A percentile compares a stretch with the other conserved stretches of the same genome.
These are phyloP conservation scores for Amniculicola lignicola DNA, from an alignment of 495 filamentous ascomycete genomes.

Conservation along the genomic window DNA sequence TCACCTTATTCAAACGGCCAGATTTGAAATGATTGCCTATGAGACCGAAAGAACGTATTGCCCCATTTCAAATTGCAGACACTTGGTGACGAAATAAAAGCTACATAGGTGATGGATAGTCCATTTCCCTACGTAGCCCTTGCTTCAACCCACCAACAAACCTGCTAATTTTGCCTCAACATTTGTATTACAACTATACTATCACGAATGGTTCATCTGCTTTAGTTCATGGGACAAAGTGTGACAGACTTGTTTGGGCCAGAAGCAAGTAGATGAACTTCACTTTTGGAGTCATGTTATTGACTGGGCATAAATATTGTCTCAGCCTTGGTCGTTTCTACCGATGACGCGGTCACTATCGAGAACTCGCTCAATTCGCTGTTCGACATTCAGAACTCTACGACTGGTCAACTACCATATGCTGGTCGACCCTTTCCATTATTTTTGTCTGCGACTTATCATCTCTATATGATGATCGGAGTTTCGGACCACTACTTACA, in stretches of 20 bases:
- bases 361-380: slow-evolving; percentile 49
- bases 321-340: slow-evolving; percentile 48
- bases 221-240: slow-evolving; percentile 28
- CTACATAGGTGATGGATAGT: too few species aligned
- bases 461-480: slow-evolving; percentile 41
- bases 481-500: slow-evolving; percentile 39
- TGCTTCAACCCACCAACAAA: too few species aligned
- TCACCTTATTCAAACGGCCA: too few species aligned
- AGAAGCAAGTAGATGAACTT: slow-evolving; percentile 6
- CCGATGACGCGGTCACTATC: slow-evolving; percentile 46
- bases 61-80: too few species aligned
- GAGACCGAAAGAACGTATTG: too few species aligned
- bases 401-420: slow-evolving; percentile 36
- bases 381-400: slow-evolving; percentile 44
- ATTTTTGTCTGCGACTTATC: slow-evolving; percentile 38
- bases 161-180: too few species aligned
- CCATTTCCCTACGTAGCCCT: too few species aligned
- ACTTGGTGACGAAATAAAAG: too few species aligned
- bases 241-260: slow-evolving; percentile 24
- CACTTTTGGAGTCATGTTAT: slow-evolving; percentile 36
- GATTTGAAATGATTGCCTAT: too few species aligned
- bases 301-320: slow-evolving; percentile 51
- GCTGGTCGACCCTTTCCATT: slow-evolving; percentile 30
- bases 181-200: slow-evolving; percentile 39
- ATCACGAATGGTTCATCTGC: slow-evolving; percentile 50